These are phyloP conservation scores for Kalmusia sp. DNA, from an alignment of 2,329 filamentous ascomycete species.

Conservation along the genomic window DNA sequence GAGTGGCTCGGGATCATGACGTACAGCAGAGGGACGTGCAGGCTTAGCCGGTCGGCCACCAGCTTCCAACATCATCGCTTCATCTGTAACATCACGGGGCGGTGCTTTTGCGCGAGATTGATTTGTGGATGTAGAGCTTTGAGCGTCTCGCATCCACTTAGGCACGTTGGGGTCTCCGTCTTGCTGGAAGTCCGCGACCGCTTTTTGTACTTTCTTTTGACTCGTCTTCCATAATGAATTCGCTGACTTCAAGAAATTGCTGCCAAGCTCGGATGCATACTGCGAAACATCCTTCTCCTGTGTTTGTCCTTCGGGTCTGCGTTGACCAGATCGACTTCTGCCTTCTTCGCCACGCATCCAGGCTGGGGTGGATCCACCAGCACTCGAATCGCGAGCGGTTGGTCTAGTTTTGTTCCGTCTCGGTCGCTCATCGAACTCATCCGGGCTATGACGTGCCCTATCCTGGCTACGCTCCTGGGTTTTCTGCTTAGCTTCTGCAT, in stretches of 20 bases:
- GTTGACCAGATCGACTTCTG: slow-evolving; percentile 56
- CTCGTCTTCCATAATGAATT: slow-evolving; percentile 95
- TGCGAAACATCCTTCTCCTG: slow-evolving; percentile 78
- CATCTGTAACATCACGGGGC: slow-evolving; percentile 51
- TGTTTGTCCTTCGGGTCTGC: slow-evolving; percentile 59
- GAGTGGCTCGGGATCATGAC: slow-evolving; percentile 29
- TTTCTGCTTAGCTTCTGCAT: slow-evolving; percentile 80
- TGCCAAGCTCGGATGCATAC: slow-evolving; percentile 81
- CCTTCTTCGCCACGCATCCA: slow-evolving; percentile 69
- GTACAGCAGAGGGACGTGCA: slow-evolving; percentile 33
- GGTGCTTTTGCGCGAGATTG: slow-evolving; percentile 25
- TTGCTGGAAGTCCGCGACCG: slow-evolving; percentile 81
- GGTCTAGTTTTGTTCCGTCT: slow-evolving; percentile 31
- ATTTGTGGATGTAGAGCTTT: slow-evolving; percentile 38
- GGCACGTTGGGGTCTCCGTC: slow-evolving; percentile 82
- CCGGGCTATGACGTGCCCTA: slow-evolving; percentile 30
- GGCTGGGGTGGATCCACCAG: slow-evolving; percentile 56
- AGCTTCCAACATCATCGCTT: slow-evolving; percentile 79
- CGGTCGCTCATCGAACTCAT: slow-evolving; percentile 33
- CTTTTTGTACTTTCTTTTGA: slow-evolving; percentile 91
- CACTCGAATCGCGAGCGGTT: slow-evolving; percentile 39
- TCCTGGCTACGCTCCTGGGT: slow-evolving; percentile 48
- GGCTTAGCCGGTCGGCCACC: slow-evolving; percentile 63
- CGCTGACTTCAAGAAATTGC: slow-evolving; percentile 87
- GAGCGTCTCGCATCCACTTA: slow-evolving; percentile 90